Evolutionary conservation across 73 alveolate genomes (phyloP).

Genomic region (Tetrahymena malaccensis): DNA sequence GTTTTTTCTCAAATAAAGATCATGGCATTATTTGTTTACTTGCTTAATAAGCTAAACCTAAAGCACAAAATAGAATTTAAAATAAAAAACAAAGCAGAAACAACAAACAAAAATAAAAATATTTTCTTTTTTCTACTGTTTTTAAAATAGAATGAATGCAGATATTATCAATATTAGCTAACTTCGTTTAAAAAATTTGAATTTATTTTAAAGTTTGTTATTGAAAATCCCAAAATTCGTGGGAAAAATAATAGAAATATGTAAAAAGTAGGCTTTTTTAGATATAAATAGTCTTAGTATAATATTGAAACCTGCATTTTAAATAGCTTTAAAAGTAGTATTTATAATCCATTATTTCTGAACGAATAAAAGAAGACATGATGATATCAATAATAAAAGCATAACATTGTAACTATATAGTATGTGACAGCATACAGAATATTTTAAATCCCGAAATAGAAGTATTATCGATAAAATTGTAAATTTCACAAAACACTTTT

Average conservation of each 20-base stretch:
- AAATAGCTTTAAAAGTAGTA: not conserved
- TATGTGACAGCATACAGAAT: not conserved
- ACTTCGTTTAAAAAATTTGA: not conserved
- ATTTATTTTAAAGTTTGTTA: too few species aligned
- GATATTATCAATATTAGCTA: not conserved
- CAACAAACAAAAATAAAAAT: not conserved
- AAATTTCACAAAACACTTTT: not conserved
- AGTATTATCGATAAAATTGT: not conserved
- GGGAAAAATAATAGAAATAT: not conserved
- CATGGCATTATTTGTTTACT: too few species aligned
- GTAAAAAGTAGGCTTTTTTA: not conserved
- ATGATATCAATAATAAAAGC: not conserved
- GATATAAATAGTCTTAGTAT: not conserved
- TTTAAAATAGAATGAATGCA: not conserved
- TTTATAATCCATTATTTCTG: too few species aligned
- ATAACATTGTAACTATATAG: not conserved
- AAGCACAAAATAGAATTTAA: not conserved
- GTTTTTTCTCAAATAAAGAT: not conserved
- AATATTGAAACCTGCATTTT: not conserved
- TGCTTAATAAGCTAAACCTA: not conserved
- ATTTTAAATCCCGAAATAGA: not conserved
- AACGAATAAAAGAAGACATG: not conserved
- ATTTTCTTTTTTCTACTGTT: not conserved
- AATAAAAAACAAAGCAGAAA: not conserved
- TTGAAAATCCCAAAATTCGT: not conserved